Evolutionary conservation across 1,139 yeast genomes (phyloP).

Genomic region (Saccharomyces hybrid): DNA sequence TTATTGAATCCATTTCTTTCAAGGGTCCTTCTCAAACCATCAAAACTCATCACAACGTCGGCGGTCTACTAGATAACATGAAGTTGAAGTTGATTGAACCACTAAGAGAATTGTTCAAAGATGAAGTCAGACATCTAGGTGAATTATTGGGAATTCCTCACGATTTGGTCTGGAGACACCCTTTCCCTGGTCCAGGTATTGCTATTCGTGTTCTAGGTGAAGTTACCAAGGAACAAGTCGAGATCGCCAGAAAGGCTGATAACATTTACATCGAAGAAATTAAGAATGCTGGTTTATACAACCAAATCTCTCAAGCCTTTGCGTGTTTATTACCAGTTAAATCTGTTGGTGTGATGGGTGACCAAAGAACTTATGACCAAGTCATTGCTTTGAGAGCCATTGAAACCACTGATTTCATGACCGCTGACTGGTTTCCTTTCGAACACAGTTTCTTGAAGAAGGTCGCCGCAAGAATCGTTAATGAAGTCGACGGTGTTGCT

Average conservation of each 20-base stretch:
- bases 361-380: constrained; percentile 97
- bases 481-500: constrained; percentile 97
- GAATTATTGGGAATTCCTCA: constrained; percentile 91
- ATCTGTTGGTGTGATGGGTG: constrained; percentile 99
- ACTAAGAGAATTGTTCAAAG: constrained; percentile 94
- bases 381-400: constrained; percentile 98
- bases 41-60: constrained; percentile 98
- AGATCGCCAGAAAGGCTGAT: constrained; percentile 96
- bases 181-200: constrained; percentile 99
- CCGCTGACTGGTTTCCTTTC: constrained; percentile 97
- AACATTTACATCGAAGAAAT: constrained; percentile 92
- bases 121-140: constrained; percentile 95
- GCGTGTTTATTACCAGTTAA: constrained; percentile 95
- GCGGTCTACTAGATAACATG: constrained; percentile 96
- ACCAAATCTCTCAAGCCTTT: constrained; percentile 92
- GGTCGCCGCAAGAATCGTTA: constrained; percentile 92
- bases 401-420: constrained; percentile 96
- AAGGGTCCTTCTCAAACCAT: constrained; percentile 99
- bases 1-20: constrained; percentile 95
- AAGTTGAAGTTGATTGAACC: constrained; percentile 97
- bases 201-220: constrained; percentile 97
- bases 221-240: constrained; percentile 86
- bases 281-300: constrained; percentile 83
- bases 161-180: constrained; percentile 98
- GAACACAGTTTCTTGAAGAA: constrained; percentile 87